phyloP scores from a whole-genome alignment of 352 stramenopile species.

The Pythium rhizo-oryzae region DNA sequence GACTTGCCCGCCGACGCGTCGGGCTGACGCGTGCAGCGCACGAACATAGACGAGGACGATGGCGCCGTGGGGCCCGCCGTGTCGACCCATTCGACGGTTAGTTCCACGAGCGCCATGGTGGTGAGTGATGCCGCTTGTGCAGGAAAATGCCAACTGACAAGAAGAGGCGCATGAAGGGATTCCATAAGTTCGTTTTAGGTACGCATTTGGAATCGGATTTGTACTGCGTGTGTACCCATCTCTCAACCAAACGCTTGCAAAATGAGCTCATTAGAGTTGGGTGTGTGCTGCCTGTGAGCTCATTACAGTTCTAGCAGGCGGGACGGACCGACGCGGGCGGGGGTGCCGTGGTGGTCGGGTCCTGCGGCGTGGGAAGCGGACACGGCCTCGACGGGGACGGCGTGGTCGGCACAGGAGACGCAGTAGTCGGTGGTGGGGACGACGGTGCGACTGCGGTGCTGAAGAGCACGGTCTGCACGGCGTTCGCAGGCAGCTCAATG shows the following conservation, averaged over 20 bases:
- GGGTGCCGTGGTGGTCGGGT: not conserved
- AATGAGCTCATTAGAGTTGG: no score
- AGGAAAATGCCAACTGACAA: not conserved
- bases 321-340: no score
- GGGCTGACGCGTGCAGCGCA: conserved; percentile 30
- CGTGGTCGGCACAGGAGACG: not conserved
- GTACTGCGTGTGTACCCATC: no score
- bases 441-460: not conserved
- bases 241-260: no score
- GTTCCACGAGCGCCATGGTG: conserved; percentile 28
- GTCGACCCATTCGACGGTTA: conserved; percentile 34
- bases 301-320: not conserved
- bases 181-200: not conserved
- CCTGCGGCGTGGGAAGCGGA: not conserved
- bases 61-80: not conserved
- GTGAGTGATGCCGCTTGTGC: no score
- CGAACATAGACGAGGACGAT: conserved; percentile 20
- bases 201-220: no score
- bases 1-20: conserved; percentile 1
- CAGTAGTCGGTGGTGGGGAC: not conserved
- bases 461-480: conserved; percentile 23
- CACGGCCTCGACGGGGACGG: not conserved
- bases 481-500: conserved; percentile 9
- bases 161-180: not conserved
- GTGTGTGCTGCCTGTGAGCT: no score